A percentile compares a stretch with the other conserved stretches of the same genome.
These are phyloP conservation scores for Ceratobasidium papillatum DNA, from an alignment of 1,284 basidiomycete genomes.

Conservation along the genomic window DNA sequence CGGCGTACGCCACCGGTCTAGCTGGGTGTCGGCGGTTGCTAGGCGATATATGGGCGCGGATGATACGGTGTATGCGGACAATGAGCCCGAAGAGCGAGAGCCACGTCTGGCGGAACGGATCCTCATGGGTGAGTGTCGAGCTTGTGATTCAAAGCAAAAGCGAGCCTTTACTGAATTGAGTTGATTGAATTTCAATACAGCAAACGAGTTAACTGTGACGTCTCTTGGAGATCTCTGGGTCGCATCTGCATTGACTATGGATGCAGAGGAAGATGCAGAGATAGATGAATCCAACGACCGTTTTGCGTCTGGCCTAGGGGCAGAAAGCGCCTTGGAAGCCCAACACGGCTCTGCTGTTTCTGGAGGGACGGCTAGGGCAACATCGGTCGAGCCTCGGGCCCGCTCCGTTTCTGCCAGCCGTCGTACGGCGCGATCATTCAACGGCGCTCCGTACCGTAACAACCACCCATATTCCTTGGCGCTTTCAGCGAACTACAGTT, in stretches of 20 bases:
- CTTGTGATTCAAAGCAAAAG: neutral
- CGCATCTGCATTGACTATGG: slow-evolving; percentile 89
- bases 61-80: neutral
- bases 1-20: slow-evolving; percentile 8
- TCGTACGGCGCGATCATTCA: neutral
- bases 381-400: slow-evolving; percentile 5
- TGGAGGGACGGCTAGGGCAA: neutral
- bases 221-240: slow-evolving; percentile 93
- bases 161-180: neutral
- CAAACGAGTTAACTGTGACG: slow-evolving; percentile 89
- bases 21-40: slow-evolving; percentile 5
- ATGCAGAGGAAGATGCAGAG: slow-evolving; percentile 69
- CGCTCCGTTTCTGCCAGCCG: slow-evolving; percentile 27
- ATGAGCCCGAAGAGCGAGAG: slow-evolving; percentile 1
- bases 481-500: slow-evolving; percentile 23
- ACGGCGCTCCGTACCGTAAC: neutral
- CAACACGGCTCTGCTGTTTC: neutral
- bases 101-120: slow-evolving; percentile 71
- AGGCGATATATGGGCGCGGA: slow-evolving; percentile 11
- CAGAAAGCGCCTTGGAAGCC: neutral
- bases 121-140: slow-evolving; percentile 63
- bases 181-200: slow-evolving; percentile 50
- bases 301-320: neutral
- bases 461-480: slow-evolving; percentile 12
- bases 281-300: slow-evolving; percentile 60